Base-by-base conservation (phyloP, 495 filamentous ascomycete genomes). In the Hypoxylon intermedium region DNA sequence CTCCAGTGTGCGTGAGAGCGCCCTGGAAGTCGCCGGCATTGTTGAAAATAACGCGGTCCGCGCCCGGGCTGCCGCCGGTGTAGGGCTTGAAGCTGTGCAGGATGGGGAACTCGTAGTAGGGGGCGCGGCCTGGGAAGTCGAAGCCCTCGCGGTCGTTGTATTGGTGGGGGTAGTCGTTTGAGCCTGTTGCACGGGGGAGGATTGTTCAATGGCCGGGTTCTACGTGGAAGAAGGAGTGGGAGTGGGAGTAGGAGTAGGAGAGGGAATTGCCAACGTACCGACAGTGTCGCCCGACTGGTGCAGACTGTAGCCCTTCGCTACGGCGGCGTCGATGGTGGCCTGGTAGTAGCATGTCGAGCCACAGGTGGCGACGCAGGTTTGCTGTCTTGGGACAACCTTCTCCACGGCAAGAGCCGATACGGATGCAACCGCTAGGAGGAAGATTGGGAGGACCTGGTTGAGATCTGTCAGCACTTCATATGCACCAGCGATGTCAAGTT, bases 61-160 rank as follows among this genome's bases (percentile, higher is more conserved):
- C 71, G 0, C 89, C 88, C 0, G 89, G 88, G 6, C 77, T 82
- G 20, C 87, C 87, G 47, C 88, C 86, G 31, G 63, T 76, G 62
- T 89, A 92, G 1, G 81, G 69, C 1, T 64, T 51, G 54, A 79
- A 49, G 53, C 74, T 77, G 45, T 63, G 76, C 65, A 89, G 57
- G 52, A 92, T 86, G 1, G 89, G 89, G 69, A 85, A 91, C 68
- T 91, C 89, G 59, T 89, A 87, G 75, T 85, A 91, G 0, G 87
- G 85, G 1, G 57, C 60, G 7, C 41, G 9, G 36, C 72, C 78
- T 28, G 80, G 75, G 74, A 92, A 91, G 50, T 72, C 74, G 71
- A 91, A 90, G 33, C 83, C 86, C 69, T 92, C 89, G 70, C 85
- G 85, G 80, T 91, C 79, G 68, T 90, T 82, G 78, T 90, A 91